A percentile compares a stretch with the other conserved stretches of the same genome.
Conservation (phyloP, 169 alveolate species). For the Theileria equi region DNA sequence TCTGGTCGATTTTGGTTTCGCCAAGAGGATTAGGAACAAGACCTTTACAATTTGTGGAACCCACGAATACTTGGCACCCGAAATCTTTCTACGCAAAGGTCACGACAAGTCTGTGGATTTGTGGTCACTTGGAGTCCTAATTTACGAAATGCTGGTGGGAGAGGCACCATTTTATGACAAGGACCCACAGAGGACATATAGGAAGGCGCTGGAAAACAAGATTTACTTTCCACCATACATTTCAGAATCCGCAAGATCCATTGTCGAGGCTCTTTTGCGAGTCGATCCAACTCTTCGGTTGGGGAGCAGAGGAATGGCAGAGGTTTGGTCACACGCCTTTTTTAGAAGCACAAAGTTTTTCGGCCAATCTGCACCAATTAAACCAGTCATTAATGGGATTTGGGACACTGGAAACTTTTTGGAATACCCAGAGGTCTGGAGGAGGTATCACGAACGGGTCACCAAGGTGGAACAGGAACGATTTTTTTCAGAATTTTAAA, state of each 20-base stretch:
- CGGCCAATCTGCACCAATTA: conserved; percentile 73
- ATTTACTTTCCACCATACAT: conserved; percentile 61
- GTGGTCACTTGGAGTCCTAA: conserved; percentile 81
- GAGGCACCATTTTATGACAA: conserved; percentile 80
- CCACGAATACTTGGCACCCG: conserved; percentile 85
- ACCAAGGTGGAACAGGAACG: conserved; percentile 9
- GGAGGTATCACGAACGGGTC: background rate
- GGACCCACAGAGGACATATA: conserved; percentile 65
- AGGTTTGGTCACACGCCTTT: conserved; percentile 78
- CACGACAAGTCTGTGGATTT: conserved; percentile 83
- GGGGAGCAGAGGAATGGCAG: conserved; percentile 74
- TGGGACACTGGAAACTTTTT: conserved; percentile 66
- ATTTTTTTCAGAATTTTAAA: no score
- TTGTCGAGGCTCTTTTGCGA: conserved; percentile 74
- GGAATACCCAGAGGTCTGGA: conserved; percentile 59
- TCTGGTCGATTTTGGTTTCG: conserved; percentile 81
- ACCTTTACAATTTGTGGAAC: conserved; percentile 84
- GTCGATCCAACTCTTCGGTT: conserved; percentile 80
- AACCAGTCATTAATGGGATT: conserved; percentile 66
- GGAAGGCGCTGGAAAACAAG: conserved; percentile 69
- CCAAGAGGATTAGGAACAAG: conserved; percentile 63
- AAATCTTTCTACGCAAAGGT: conserved; percentile 75
- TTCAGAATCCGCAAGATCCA: conserved; percentile 66
- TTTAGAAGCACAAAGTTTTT: conserved; percentile 80
- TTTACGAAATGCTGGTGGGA: conserved; percentile 85